Conservation (phyloP, 78 protist species). For the Dictyostelium firmibasis region DNA sequence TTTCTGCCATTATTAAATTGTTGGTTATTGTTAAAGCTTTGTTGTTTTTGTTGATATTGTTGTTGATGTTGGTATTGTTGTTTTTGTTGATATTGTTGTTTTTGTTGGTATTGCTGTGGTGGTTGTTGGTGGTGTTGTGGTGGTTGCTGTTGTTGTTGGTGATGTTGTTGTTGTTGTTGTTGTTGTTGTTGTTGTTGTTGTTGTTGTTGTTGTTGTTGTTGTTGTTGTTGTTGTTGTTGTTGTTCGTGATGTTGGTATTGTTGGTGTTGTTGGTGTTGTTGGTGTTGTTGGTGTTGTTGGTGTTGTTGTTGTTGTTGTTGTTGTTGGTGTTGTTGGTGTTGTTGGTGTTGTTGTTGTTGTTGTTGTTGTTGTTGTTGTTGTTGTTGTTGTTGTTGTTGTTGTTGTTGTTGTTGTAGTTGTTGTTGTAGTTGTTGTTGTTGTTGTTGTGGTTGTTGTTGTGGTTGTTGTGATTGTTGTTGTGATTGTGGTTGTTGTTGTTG, state of each 20-base stretch:
- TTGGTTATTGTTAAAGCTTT: background rate
- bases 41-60: no score
- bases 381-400: background rate
- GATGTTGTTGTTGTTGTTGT: background rate
- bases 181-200: background rate
- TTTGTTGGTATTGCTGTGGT: no score
- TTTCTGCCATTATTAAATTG: background rate
- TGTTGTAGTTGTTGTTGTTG: background rate
- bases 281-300: no score
- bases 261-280: no score
- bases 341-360: background rate
- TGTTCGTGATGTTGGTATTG: no score
- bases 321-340: background rate
- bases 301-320: no score
- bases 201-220: background rate
- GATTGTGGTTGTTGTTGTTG: background rate
- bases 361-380: background rate
- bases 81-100: background rate
- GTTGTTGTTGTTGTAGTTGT: background rate
- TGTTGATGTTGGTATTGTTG: background rate
- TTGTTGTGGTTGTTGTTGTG: background rate
- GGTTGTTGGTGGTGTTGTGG: no score
- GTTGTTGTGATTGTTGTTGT: background rate
- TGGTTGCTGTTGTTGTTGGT: no score
- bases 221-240: background rate